Base-by-base conservation (phyloP, 2,329 filamentous ascomycete genomes). In the Calonectria fujianensis region DNA sequence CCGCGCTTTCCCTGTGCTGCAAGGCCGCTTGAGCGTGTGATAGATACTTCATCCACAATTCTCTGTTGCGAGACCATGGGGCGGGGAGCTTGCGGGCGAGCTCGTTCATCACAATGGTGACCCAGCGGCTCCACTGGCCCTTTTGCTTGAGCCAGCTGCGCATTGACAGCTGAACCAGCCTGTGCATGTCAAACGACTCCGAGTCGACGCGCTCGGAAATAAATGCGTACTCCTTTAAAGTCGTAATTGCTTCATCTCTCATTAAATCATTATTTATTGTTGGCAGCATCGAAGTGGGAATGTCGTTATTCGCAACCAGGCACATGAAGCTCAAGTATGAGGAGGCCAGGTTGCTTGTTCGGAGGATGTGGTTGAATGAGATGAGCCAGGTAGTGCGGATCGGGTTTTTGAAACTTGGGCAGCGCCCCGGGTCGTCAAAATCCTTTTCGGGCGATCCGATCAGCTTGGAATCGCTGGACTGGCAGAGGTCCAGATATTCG, bases 311-410 rank as follows among this genome's bases (percentile, higher is more conserved):
- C 4, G 77, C 79, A 1, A 84, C 57, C 45, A 82, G 81, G 41
- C 78, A 81, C 31, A 85, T 82, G 32, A 83, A 84, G 29, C 73
- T 76, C 0, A 85, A 74, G 61, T 82, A 85, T 6, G 81, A 16
- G 9, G 77, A 78, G 0, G 84, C 83, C 1, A 82, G 77, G 7
- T 74, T 70, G 9, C 78, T 54, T 27, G 82, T 61, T 31, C 75
- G 37, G 3, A 31, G 67, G 10, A 85, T 83, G 8, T 85, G 78
- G 0, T 75, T 18, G 65, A 85, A 86, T 0, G 84, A 84, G 4
- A 85, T 82, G 1, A 83, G 75, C 84, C 82, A 85, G 0, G 83
- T 85, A 6, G 78, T 82, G 6, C 80, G 79, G 0, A 85, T 72
- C 0, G 82, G 77, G 64, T 85, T 85, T 16, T 69, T 29, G 2